phyloP scores from a whole-genome alignment of 768 basidiomycete species.

The Termitomyces eurrhizus region DNA sequence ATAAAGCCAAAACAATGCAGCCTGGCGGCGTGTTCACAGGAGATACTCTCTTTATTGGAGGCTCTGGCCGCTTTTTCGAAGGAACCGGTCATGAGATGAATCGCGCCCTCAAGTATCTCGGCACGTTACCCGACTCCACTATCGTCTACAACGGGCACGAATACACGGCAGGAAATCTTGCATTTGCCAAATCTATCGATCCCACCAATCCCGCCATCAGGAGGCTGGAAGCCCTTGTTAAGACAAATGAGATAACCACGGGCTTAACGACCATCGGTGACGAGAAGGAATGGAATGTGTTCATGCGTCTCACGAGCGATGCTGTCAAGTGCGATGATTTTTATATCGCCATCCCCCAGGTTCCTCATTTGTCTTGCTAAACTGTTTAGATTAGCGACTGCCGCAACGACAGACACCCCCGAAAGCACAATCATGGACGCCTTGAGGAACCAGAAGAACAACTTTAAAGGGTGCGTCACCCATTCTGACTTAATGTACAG shows the following conservation, averaged over 20 bases:
- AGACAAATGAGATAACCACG: slow-evolving; percentile 60
- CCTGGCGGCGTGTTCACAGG: slow-evolving; percentile 89
- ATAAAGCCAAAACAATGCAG: slow-evolving; percentile 40
- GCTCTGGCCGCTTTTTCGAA: slow-evolving; percentile 95
- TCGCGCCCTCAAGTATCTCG: slow-evolving; percentile 65
- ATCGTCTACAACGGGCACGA: slow-evolving; percentile 89
- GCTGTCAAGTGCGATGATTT: slow-evolving; percentile 54
- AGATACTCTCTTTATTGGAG: slow-evolving; percentile 85
- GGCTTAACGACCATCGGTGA: slow-evolving; percentile 88
- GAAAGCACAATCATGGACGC: slow-evolving; percentile 65
- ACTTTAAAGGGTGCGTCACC: slow-evolving; percentile 56
- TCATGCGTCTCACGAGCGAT: slow-evolving; percentile 73
- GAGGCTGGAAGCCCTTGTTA: slow-evolving; percentile 54
- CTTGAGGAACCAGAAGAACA: slow-evolving; percentile 83
- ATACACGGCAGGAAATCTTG: slow-evolving; percentile 73
- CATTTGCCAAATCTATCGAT: slow-evolving; percentile 67
- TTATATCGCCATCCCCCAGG: not conserved
- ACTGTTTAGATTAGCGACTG: slow-evolving; percentile 43
- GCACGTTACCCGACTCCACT: slow-evolving; percentile 72
- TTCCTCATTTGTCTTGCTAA: not conserved
- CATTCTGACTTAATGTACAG: not conserved
- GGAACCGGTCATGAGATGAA: slow-evolving; percentile 81
- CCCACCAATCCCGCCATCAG: slow-evolving; percentile 54
- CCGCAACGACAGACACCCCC: slow-evolving; percentile 35
- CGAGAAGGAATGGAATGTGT: slow-evolving; percentile 94